Conservation (phyloP, 1,284 basidiomycete species). For the Sanghuangporus weigelae region DNA sequence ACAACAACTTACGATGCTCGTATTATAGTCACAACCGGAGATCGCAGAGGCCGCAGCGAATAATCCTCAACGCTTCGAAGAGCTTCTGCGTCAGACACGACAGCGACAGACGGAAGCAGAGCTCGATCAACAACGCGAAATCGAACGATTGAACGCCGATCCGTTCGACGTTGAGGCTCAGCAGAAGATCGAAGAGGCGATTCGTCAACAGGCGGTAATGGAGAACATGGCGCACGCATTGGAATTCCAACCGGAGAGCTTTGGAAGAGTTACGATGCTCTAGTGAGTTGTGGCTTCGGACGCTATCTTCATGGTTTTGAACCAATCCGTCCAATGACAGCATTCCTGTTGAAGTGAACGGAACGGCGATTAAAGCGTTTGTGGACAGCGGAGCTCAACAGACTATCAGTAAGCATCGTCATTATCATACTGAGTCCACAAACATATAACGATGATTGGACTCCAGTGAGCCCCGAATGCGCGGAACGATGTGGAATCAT, state of each 20-base stretch:
- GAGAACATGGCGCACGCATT: slow-evolving; percentile 92
- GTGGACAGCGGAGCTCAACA: slow-evolving; percentile 97
- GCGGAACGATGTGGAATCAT: slow-evolving; percentile 93
- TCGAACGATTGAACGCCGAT: slow-evolving; percentile 71
- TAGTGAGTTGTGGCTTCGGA: slow-evolving; percentile 53
- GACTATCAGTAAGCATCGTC: slow-evolving; percentile 78
- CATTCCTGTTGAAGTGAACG: slow-evolving; percentile 88
- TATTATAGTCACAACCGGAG: slow-evolving; percentile 66
- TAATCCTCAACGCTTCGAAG: slow-evolving; percentile 68
- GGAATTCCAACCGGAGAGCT: slow-evolving; percentile 89
- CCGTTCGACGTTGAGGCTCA: slow-evolving; percentile 93
- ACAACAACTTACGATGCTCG: not conserved
- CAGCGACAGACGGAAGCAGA: slow-evolving; percentile 52
- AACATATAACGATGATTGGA: slow-evolving; percentile 10
- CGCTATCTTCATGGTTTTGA: not conserved
- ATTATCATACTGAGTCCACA: not conserved
- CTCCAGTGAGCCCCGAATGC: slow-evolving; percentile 86
- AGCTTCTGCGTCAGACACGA: slow-evolving; percentile 63
- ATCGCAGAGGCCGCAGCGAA: slow-evolving; percentile 66
- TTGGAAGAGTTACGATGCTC: slow-evolving; percentile 95
- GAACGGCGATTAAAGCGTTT: slow-evolving; percentile 88
- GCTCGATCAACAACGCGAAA: slow-evolving; percentile 55
- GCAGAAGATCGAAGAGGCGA: slow-evolving; percentile 89
- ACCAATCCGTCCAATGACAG: slow-evolving; percentile 31
- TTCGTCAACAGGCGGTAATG: slow-evolving; percentile 83